Evolutionary conservation across 805 yeast genomes (phyloP), one percentile per base, ranked within the genome.

Genomic region (Starmerella geochares): DNA sequence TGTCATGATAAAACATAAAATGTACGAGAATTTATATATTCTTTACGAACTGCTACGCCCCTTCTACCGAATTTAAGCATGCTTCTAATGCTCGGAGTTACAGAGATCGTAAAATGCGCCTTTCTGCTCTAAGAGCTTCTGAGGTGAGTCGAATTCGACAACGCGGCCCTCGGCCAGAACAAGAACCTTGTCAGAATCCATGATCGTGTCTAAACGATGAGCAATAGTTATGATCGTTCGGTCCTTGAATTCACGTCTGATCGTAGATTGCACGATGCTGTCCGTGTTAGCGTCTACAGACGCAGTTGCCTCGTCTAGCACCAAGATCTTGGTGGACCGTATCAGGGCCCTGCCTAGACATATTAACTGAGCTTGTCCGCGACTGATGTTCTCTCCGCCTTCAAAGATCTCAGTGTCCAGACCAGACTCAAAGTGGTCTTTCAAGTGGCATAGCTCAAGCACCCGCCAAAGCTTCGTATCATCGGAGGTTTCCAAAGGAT

Each of bases 141-240:
- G 70, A 1, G 88, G 88, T 0, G 77, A 55, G 54, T 80, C 90
- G 63, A 80, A 81, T 63, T 83, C 90, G 40, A 67, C 71, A 19
- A 81, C 72, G 47, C 69, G 28, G 35, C 63, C 63, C 11, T 53
- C 25, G 16, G 56, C 58, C 7, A 60, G 54, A 5, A 83, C 92
- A 54, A 84, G 65, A 45, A 83, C 79, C 62, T 80, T 75, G 61
- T 83, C 90, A 53, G 79, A 79, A 57, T 76, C 73, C 55, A 80
- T 64, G 53, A 81, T 80, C 0, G 87, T 79, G 58, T 76, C 75
- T 65, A 85, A 70, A 57, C 94, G 71, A 65, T 84, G 94, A 4
- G 94, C 94, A 65, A 85, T 82, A 57, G 92, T 83, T 54, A 84
- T 65, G 49, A 84, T 79, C 1, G 94, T 83, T 60, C 88, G 79